Percentiles rank a stretch among this genome's conserved stretches.
Conservation (phyloP, 345 rosid genomes). For the Hibiscus trionum region DNA sequence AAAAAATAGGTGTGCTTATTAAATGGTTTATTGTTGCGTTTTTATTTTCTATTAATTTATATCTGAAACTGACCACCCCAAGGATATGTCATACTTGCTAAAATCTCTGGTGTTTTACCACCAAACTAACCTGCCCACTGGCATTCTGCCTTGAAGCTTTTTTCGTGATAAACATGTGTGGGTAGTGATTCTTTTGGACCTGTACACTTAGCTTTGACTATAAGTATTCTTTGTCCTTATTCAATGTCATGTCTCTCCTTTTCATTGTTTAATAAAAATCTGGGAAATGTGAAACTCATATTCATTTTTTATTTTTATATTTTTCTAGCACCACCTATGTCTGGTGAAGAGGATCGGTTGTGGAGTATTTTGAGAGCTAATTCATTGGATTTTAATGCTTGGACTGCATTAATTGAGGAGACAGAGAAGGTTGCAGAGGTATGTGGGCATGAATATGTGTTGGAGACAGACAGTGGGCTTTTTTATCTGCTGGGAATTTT, state of each 20-base stretch:
- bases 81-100: too few species aligned
- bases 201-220: neutral
- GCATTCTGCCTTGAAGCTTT: neutral
- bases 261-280: neutral
- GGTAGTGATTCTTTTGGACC: neutral
- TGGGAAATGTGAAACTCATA: neutral
- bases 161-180: neutral
- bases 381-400: constrained; percentile 75
- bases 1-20: neutral
- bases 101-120: neutral
- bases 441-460: constrained; percentile 13
- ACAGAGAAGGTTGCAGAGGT: constrained; percentile 90
- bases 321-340: constrained; percentile 35
- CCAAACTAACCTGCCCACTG: neutral
- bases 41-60: too few species aligned
- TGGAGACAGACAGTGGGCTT: neutral
- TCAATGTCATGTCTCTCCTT: neutral
- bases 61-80: too few species aligned
- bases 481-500: neutral
- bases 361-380: constrained; percentile 76
- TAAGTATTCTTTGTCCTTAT: neutral
- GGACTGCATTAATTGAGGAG: constrained; percentile 86
- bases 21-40: neutral
- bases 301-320: constrained; percentile 3
- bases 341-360: constrained; percentile 77